Evolutionary conservation across 352 stramenopile species (phyloP).

Genomic region (Pythium angustatum): DNA sequence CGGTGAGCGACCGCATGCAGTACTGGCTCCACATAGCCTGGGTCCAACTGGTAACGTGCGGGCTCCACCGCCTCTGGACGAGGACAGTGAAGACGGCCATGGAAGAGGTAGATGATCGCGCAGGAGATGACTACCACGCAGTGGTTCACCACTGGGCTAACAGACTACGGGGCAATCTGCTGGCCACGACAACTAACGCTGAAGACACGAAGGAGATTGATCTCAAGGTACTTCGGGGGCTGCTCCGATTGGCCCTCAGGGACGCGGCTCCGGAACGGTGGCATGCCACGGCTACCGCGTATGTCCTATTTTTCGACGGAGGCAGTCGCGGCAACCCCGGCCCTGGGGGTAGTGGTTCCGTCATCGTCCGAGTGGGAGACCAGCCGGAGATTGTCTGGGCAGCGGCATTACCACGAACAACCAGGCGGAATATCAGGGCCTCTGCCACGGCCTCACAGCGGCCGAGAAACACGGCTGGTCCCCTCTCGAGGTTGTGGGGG

Average conservation of each 20-base stretch:
- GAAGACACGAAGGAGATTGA: neutral
- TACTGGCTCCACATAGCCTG: neutral
- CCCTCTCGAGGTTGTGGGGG: slow-evolving; percentile 4
- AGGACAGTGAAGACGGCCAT: neutral
- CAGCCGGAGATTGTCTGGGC: neutral
- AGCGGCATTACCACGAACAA: slow-evolving; percentile 16
- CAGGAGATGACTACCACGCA: neutral
- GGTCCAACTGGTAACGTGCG: neutral
- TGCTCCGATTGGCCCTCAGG: neutral
- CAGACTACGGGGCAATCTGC: neutral
- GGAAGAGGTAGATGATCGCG: neutral
- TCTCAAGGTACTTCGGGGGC: neutral
- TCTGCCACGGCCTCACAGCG: neutral
- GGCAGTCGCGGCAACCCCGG: slow-evolving; percentile 4
- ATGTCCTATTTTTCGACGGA: slow-evolving; percentile 8
- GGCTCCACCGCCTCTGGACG: neutral
- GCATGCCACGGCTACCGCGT: too few species aligned
- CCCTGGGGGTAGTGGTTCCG: neutral
- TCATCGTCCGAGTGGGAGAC: neutral
- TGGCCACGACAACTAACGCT: neutral
- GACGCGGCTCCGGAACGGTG: too few species aligned
- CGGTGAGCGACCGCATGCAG: neutral
- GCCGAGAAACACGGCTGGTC: neutral
- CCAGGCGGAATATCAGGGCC: slow-evolving; percentile 6
- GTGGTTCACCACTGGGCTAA: neutral